phyloP scores from a whole-genome alignment of 306 rosid genomes.

The Rosa chinensis region DNA sequence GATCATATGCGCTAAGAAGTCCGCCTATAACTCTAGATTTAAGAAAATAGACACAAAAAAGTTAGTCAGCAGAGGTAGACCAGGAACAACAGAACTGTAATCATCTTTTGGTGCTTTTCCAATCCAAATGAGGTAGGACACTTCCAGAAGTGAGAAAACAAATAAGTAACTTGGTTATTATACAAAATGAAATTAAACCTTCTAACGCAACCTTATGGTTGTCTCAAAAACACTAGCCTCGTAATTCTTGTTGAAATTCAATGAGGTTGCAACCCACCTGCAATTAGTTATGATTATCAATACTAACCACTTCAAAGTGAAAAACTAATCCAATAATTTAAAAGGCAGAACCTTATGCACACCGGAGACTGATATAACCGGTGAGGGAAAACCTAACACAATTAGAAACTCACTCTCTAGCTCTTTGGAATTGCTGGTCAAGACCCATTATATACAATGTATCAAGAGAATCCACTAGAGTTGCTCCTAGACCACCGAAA shows the following conservation, averaged over 20 bases:
- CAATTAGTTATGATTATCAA: conserved; percentile 24
- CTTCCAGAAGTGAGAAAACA: conserved; percentile 28
- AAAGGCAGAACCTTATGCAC: background rate
- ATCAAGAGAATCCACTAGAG: conserved; percentile 66
- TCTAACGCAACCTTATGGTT: conserved; percentile 75
- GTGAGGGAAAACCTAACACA: conserved; percentile 1
- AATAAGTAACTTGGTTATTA: conserved; percentile 12
- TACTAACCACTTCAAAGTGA: background rate
- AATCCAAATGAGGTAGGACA: conserved; percentile 15
- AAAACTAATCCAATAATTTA: background rate
- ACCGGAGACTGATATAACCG: background rate
- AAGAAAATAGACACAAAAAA: conserved; percentile 19
- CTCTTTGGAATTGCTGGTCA: conserved; percentile 54
- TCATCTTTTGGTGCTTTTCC: background rate
- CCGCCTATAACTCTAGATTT: conserved; percentile 59
- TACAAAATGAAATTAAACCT: conserved; percentile 54
- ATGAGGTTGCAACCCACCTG: conserved; percentile 64
- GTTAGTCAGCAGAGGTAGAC: background rate
- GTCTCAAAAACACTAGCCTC: conserved; percentile 76
- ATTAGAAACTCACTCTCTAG: conserved; percentile 51
- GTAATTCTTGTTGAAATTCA: conserved; percentile 45
- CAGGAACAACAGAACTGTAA: conserved; percentile 5
- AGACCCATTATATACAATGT: conserved; percentile 71
- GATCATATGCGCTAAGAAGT: conserved; percentile 67
- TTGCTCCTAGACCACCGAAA: conserved; percentile 70